Evolutionary conservation across 2,329 filamentous ascomycete species (phyloP), one percentile per base, ranked within the genome.

Genomic region (Coniochaeta prunicola): DNA sequence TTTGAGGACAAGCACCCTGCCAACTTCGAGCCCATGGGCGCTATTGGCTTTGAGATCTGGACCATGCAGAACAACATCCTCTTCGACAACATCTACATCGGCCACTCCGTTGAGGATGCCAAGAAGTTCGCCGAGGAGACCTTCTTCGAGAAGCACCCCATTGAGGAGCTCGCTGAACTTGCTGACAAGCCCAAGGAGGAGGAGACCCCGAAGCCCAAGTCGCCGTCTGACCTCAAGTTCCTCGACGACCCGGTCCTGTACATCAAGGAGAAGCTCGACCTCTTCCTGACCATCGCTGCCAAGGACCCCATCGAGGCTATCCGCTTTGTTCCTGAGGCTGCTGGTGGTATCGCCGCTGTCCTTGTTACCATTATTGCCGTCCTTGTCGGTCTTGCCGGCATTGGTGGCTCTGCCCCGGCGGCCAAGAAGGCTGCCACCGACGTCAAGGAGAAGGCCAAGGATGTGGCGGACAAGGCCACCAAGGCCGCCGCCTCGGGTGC

Each of bases 61-160:
- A 97, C 94, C 70, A 99, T 99, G 94, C 93, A 97, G 80, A 96
- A 87, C 75, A 90, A 97, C 73, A 97, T 99, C 68, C 88, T 97
- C 70, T 97, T 99, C 70, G 91, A 97, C 86, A 99, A 99, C 87
- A 96, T 99, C 82, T 99, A 97, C 85, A 92, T 99, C 74, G 94
- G 94, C 64, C 94, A 99, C 86, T 97, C 93, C 21, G 75, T 94
- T 67, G 91, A 91, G 71, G 94, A 99, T 67, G 94, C 94, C 63
- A 86, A 89, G 76, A 89, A 92, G 79, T 82, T 99, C 71, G 89
- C 91, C 68, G 83, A 89, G 64, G 91, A 96, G 83, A 91, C 91
- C 58, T 99, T 92, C 75, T 88, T 91, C 71, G 77, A 91, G 78
- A 99, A 99, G 90, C 82, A 87, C 74, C 80, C 86, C 59, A 79